A percentile compares a stretch with the other conserved stretches of the same genome.
These are phyloP conservation scores for Jaenimonas drosophilae DNA, from an alignment of 208 protist genomes.

Conservation along the genomic window DNA sequence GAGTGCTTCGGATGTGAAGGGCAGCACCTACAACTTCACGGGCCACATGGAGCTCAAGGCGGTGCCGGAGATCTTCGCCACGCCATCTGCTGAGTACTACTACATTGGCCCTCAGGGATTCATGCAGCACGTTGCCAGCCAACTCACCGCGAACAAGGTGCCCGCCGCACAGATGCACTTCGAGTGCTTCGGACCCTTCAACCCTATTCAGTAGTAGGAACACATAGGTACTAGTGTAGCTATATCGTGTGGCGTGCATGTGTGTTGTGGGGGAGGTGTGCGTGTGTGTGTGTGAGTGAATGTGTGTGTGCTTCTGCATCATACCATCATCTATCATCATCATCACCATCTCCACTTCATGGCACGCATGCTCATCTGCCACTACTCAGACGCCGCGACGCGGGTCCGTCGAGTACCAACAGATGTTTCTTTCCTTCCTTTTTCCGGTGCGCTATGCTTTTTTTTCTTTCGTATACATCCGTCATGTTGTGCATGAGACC, in stretches of 20 bases:
- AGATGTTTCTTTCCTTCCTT: constrained; percentile 3
- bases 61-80: constrained; percentile 9
- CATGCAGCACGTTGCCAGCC: constrained; percentile 11
- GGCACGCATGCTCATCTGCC: no score
- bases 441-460: background rate
- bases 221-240: no score
- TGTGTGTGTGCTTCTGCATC: no score
- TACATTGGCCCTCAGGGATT: constrained; percentile 21
- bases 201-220: constrained; percentile 4
- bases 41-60: constrained; percentile 17
- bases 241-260: no score
- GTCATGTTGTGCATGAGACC: no score
- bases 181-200: constrained; percentile 32
- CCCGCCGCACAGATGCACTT: constrained; percentile 12
- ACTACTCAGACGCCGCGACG: no score
- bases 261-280: no score
- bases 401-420: no score
- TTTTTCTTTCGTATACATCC: no score
- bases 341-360: no score
- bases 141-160: constrained; percentile 10
- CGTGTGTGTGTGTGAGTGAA: no score
- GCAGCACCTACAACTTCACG: constrained; percentile 18
- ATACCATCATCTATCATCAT: no score
- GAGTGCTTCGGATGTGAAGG: constrained; percentile 9
- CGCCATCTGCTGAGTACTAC: constrained; percentile 13